phyloP scores from a whole-genome alignment of 257 asterid genomes.

The Linderniella brevidens region DNA sequence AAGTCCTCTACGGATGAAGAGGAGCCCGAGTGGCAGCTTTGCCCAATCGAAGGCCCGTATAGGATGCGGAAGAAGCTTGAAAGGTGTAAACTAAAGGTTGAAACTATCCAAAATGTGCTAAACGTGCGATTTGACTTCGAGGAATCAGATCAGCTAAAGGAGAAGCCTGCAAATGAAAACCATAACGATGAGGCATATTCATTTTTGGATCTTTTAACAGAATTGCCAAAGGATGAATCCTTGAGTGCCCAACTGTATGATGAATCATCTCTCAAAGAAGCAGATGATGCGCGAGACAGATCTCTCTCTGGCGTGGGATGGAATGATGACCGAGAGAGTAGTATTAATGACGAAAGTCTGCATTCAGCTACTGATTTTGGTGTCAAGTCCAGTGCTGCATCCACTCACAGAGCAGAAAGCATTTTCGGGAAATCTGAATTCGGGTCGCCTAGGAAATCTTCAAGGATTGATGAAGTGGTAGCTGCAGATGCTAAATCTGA shows the following conservation, averaged over 20 bases:
- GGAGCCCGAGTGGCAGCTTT: constrained; percentile 86
- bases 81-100: constrained; percentile 62
- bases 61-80: constrained; percentile 96
- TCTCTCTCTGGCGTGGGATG: constrained; percentile 73
- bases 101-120: constrained; percentile 56
- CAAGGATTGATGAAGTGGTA: constrained; percentile 47
- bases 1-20: constrained; percentile 43
- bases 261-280: constrained; percentile 53
- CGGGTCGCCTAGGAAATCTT: constrained; percentile 66
- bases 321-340: constrained; percentile 82
- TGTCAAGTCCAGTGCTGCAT: constrained; percentile 55
- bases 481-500: constrained; percentile 57
- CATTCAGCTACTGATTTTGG: constrained; percentile 89
- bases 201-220: constrained; percentile 46
- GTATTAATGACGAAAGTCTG: constrained; percentile 77
- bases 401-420: constrained; percentile 61
- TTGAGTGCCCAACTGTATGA: constrained; percentile 46
- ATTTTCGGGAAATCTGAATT: constrained; percentile 54
- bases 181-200: constrained; percentile 36
- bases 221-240: constrained; percentile 40
- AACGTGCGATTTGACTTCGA: constrained; percentile 43
- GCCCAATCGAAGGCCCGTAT: constrained; percentile 99
- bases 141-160: constrained; percentile 54
- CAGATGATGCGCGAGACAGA: constrained; percentile 52
- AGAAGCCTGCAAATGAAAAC: constrained; percentile 41